These are phyloP conservation scores for Gastroboletus turbinatus DNA, from an alignment of 1,284 basidiomycete species.

Conservation along the genomic window DNA sequence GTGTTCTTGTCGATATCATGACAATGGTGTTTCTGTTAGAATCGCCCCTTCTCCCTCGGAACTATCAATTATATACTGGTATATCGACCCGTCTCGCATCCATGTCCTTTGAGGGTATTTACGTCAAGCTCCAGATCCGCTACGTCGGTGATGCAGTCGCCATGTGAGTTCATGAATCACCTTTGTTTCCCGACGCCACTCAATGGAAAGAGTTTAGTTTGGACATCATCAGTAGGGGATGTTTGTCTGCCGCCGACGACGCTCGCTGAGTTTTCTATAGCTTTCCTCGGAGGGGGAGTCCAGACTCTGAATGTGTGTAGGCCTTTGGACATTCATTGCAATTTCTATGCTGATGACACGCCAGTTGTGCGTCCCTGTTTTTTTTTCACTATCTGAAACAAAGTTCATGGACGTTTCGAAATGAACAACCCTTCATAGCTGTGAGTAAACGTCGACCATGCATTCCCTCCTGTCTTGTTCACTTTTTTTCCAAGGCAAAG, in stretches of 20 bases:
- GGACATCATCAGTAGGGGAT: constrained; percentile 13
- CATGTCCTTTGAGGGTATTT: background rate
- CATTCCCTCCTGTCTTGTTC: background rate
- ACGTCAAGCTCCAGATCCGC: constrained; percentile 16
- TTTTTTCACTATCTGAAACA: background rate
- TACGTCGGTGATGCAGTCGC: constrained; percentile 22
- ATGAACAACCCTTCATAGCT: background rate
- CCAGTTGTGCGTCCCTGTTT: constrained; percentile 17
- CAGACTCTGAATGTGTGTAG: constrained; percentile 11
- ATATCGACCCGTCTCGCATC: background rate
- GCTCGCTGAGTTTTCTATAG: constrained; percentile 6
- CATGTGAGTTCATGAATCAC: constrained; percentile 13
- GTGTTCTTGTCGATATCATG: background rate
- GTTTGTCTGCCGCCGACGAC: background rate
- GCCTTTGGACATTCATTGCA: background rate
- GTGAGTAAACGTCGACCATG: constrained; percentile 1
- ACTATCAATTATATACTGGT: constrained; percentile 19
- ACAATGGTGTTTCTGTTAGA: background rate
- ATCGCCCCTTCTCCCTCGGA: background rate
- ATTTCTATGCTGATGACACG: background rate
- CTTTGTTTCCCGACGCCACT: background rate
- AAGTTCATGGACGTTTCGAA: background rate
- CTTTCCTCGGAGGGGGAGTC: constrained; percentile 11
- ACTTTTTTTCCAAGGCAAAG: constrained; percentile 3
- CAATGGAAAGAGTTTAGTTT: constrained; percentile 8